Evolutionary conservation across 2,329 filamentous ascomycete genomes (phyloP).

Genomic region (Claviceps africana): DNA sequence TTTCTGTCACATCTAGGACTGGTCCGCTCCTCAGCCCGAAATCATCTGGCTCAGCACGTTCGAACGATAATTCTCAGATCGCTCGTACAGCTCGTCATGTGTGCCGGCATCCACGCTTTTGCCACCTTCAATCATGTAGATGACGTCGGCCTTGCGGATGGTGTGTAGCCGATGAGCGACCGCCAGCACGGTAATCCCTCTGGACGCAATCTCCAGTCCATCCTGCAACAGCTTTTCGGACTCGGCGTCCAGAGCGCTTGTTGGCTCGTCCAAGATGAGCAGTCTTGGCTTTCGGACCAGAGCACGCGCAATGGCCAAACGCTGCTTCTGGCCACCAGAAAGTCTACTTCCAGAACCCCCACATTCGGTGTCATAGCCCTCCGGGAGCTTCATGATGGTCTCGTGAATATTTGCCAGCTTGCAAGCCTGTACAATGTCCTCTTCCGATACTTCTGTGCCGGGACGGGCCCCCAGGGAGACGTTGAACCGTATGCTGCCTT

Average conservation of each 20-base stretch:
- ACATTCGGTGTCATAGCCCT: conserved; percentile 42
- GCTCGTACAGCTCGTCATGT: not conserved
- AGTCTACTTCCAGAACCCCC: conserved; percentile 51
- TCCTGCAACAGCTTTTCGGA: conserved; percentile 38
- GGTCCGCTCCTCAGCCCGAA: not conserved
- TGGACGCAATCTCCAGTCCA: conserved; percentile 35
- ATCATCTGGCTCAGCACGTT: conserved; percentile 1
- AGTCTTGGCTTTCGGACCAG: conserved; percentile 49
- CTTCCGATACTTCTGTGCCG: conserved; percentile 33
- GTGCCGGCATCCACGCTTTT: conserved; percentile 18
- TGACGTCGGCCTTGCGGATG: conserved; percentile 27
- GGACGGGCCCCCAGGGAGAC: conserved; percentile 34
- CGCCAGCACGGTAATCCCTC: conserved; percentile 26
- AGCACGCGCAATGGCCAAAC: conserved; percentile 55
- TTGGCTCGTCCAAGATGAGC: conserved; percentile 33
- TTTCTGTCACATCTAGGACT: not conserved
- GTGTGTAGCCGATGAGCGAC: conserved; percentile 32
- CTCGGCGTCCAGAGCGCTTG: conserved; percentile 49
- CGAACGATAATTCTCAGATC: conserved; percentile 1
- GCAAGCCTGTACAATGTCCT: conserved; percentile 48
- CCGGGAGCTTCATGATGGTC: conserved; percentile 36
- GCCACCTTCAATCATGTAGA: conserved; percentile 28
- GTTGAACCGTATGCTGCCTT: conserved; percentile 35
- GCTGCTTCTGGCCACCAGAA: conserved; percentile 57
- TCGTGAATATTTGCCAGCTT: conserved; percentile 51